A percentile compares a stretch with the other conserved stretches of the same genome.
Conservation (phyloP, 345 rosid genomes). For the Euphorbia pulcherrima region DNA sequence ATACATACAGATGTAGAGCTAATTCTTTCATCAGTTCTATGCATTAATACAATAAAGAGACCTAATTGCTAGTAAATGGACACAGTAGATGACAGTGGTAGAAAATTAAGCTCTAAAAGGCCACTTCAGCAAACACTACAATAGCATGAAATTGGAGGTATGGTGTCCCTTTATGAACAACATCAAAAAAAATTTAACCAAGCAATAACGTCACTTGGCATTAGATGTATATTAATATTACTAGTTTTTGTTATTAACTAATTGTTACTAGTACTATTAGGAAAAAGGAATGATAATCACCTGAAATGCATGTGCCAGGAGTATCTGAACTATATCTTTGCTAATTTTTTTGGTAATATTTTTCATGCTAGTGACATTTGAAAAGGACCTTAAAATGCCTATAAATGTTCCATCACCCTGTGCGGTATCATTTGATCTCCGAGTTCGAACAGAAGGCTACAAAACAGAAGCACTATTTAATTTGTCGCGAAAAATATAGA, state of each 20-base stretch:
- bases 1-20: not conserved
- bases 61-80: not conserved
- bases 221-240: no score
- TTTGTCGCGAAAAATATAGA: not conserved
- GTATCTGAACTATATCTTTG: slow-evolving; percentile 54
- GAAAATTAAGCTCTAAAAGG: not conserved
- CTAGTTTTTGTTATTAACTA: no score
- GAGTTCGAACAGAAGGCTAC: slow-evolving; percentile 66
- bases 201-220: not conserved
- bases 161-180: not conserved
- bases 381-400: slow-evolving; percentile 55
- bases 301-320: slow-evolving; percentile 73
- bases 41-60: not conserved
- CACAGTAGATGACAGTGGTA: not conserved
- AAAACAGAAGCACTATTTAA: not conserved
- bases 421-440: slow-evolving; percentile 42
- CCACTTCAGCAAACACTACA: not conserved
- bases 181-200: not conserved
- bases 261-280: no score
- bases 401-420: slow-evolving; percentile 38
- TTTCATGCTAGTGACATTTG: slow-evolving; percentile 37
- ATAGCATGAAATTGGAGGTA: not conserved
- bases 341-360: slow-evolving; percentile 54
- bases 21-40: not conserved
- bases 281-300: slow-evolving; percentile 30